Conservation (phyloP, 257 asterid genomes). For the Parsonsia alboflavescens region DNA sequence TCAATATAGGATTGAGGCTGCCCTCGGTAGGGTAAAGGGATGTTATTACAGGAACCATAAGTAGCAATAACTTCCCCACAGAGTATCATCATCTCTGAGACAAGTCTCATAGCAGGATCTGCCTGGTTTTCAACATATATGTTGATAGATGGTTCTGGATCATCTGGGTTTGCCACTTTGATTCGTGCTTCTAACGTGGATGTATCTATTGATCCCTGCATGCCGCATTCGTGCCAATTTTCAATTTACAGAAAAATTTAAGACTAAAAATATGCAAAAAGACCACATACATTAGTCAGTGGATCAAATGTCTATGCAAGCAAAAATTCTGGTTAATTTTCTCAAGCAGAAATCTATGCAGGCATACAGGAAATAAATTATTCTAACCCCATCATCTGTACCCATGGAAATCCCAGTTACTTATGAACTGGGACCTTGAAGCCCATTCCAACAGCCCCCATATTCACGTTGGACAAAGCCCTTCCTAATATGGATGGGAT, state of each 20-base stretch:
- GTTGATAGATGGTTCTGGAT: constrained; percentile 83
- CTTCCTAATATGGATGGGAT: background rate
- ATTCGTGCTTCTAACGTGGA: constrained; percentile 69
- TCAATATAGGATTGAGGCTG: constrained; percentile 94
- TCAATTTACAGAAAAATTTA: constrained; percentile 1
- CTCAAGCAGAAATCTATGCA: background rate
- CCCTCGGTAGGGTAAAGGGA: constrained; percentile 86
- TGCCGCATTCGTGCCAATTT: constrained; percentile 20
- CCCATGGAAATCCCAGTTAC: constrained; percentile 4
- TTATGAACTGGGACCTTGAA: background rate
- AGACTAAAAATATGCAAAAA: background rate
- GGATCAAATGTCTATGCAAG: background rate
- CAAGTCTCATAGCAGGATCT: constrained; percentile 94
- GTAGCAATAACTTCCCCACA: constrained; percentile 97
- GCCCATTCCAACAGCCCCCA: background rate
- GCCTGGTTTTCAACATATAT: constrained; percentile 90
- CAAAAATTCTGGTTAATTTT: background rate
- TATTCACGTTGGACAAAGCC: background rate
- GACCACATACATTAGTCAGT: background rate
- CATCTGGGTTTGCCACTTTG: constrained; percentile 81
- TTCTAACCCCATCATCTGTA: background rate
- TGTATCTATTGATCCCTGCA: constrained; percentile 89
- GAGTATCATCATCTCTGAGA: constrained; percentile 95
- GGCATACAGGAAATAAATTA: background rate
- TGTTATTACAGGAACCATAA: constrained; percentile 60